These are phyloP conservation scores for Penicillium desertorum DNA, from an alignment of 495 filamentous ascomycete genomes.

Conservation along the genomic window DNA sequence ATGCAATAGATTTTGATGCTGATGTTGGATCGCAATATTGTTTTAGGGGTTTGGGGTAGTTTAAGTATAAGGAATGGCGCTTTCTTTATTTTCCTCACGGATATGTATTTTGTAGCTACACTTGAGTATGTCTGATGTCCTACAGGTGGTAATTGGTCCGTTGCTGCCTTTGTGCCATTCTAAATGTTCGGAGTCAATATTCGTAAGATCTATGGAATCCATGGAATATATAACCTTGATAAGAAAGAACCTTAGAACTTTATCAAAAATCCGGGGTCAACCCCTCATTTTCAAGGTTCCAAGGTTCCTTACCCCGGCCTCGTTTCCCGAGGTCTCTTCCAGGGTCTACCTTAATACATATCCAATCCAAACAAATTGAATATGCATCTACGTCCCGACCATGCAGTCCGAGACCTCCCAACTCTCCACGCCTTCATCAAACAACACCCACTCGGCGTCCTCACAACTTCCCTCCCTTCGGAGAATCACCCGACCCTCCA, in stretches of 20 bases:
- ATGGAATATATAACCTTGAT: background rate
- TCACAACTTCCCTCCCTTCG: constrained; percentile 51
- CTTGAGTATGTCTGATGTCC: too few relatives aligned
- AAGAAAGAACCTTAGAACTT: constrained; percentile 4
- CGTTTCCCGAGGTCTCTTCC: background rate
- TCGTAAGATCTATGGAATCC: too few relatives aligned
- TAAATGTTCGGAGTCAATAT: too few relatives aligned
- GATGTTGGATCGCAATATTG: background rate
- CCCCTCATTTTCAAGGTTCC: background rate
- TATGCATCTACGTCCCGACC: constrained; percentile 51
- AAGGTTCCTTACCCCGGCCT: background rate
- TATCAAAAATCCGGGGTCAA: constrained; percentile 10
- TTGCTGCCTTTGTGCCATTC: background rate
- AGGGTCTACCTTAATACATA: background rate
- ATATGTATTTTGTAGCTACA: background rate
- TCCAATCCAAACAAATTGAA: background rate
- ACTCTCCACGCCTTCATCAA: constrained; percentile 47
- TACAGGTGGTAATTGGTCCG: background rate
- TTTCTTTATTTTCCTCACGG: background rate
- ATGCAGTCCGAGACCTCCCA: constrained; percentile 41
- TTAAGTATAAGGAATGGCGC: background rate
- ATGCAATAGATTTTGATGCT: constrained; percentile 15
- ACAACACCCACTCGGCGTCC: constrained; percentile 48
- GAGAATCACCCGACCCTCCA: constrained; percentile 40
- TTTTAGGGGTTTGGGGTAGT: too few relatives aligned